A percentile compares a stretch with the other conserved stretches of the same genome.
These are phyloP conservation scores for Lachancea meyersii DNA, from an alignment of 805 yeast species.

Conservation along the genomic window DNA sequence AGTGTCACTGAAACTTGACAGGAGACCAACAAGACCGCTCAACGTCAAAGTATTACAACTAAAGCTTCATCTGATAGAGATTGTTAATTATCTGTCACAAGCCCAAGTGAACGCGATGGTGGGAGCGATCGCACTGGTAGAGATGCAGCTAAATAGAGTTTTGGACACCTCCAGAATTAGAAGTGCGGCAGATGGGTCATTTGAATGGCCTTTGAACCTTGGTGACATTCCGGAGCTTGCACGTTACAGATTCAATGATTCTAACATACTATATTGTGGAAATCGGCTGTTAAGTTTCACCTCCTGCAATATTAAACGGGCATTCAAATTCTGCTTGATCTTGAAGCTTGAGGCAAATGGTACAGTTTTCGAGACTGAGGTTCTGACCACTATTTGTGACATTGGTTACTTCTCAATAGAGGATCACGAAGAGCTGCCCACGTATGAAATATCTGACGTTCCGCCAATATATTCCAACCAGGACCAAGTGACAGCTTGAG, in stretches of 20 bases:
- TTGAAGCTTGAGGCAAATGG: constrained; percentile 25
- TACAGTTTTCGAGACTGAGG: constrained; percentile 18
- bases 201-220: constrained; percentile 2
- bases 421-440: constrained; percentile 6
- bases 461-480: constrained; percentile 5
- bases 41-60: neutral
- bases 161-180: neutral
- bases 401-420: constrained; percentile 7
- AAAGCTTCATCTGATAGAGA: constrained; percentile 24
- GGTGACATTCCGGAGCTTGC: neutral
- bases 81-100: constrained; percentile 24
- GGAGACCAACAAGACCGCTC: neutral
- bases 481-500: neutral
- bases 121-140: constrained; percentile 20
- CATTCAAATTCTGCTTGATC: constrained; percentile 24
- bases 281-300: constrained; percentile 29
- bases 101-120: constrained; percentile 24
- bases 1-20: constrained; percentile 13
- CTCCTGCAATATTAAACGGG: constrained; percentile 25
- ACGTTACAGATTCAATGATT: constrained; percentile 25
- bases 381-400: constrained; percentile 21
- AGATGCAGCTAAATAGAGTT: constrained; percentile 6
- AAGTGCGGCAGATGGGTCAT: neutral
- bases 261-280: constrained; percentile 29
- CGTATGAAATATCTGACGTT: constrained; percentile 1